Conservation (phyloP, 2,329 filamentous ascomycete genomes). For the Diaporthe aspalathi region DNA sequence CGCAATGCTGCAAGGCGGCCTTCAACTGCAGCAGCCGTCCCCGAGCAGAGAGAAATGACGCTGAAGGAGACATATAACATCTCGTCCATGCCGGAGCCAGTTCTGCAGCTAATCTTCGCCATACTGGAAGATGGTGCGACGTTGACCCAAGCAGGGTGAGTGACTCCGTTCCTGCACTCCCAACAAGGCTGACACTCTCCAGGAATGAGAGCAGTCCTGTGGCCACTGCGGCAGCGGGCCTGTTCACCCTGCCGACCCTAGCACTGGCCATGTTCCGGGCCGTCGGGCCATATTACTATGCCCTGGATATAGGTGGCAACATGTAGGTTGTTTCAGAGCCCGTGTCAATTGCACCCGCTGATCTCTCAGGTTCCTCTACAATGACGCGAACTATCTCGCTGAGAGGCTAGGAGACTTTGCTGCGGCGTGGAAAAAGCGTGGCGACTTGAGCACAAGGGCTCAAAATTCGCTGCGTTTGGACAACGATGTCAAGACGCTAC, state of each 20-base stretch:
- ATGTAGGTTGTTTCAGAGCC: constrained; percentile 61
- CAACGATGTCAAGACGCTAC: constrained; percentile 68
- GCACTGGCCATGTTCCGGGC: constrained; percentile 83
- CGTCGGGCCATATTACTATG: constrained; percentile 80
- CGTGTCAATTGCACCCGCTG: neutral
- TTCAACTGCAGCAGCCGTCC: constrained; percentile 41
- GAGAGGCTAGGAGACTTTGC: constrained; percentile 65
- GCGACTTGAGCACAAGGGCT: constrained; percentile 62
- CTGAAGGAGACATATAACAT: constrained; percentile 89
- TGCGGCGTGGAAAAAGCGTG: constrained; percentile 63
- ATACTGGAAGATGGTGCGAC: constrained; percentile 71
- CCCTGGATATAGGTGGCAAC: constrained; percentile 69
- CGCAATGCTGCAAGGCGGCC: constrained; percentile 29
- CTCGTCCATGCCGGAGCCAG: constrained; percentile 84
- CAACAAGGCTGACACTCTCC: constrained; percentile 36
- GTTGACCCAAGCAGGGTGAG: constrained; percentile 64
- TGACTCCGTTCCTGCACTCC: neutral
- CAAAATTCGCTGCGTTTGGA: constrained; percentile 68
- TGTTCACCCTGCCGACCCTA: constrained; percentile 79
- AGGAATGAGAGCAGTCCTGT: constrained; percentile 66
- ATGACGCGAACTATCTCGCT: constrained; percentile 73
- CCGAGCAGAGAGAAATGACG: constrained; percentile 73
- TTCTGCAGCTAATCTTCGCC: constrained; percentile 73
- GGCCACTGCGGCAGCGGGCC: constrained; percentile 72
- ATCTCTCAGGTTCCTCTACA: constrained; percentile 69